Evolutionary conservation across 176 grass and related monocot species (phyloP), one percentile per base, ranked within the genome.

Genomic region (Ensete ventricosum): DNA sequence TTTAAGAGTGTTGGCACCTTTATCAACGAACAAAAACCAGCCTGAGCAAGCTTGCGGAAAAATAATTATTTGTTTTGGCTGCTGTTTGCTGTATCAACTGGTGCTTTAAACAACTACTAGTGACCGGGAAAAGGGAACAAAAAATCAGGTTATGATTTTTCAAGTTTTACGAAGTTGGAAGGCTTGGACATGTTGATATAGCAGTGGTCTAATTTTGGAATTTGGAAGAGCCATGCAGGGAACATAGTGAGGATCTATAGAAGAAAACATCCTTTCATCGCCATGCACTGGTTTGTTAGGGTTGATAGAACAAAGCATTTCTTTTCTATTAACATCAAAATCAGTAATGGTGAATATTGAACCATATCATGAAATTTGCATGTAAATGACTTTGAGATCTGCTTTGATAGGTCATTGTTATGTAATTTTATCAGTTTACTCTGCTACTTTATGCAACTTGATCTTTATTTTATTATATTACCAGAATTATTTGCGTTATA

Each of bases 1-100:
- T 99, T 91, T 72, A 94, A 94, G 81, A 91, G 54, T 26, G 64
- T 94, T 5, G 95, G 90, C 22, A 72, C 76, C 16, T 77, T 89
- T 62, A 87, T 99, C 64, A 94, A 53, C 50, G 82, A 86, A 62
- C 81, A 81, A 65, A 91, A 91, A 58, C 43, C 83, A 24, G 71
- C 76, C 76, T 90, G 81, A 96, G 79, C 67, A 20, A 51, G 43
- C 50, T 70, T n/a, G 0, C 11, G 12, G 4, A 69, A 14, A 14
- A 1, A 0, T 14, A 48, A 50, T 48, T 69, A 64, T 64, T 64
- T 48, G 9, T 16, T 64, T 64, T 48, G 17, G 48, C 12, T 51
- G 67, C 43, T 70, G 1, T 2, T 9, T 70, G 14, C 67, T 3
- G 63, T 26, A 65, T 65, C 12, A 65, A 9, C 21, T 1, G 19